These are phyloP conservation scores for Aspergillus sp. DNA, from an alignment of 2,329 filamentous ascomycete genomes.

Conservation along the genomic window DNA sequence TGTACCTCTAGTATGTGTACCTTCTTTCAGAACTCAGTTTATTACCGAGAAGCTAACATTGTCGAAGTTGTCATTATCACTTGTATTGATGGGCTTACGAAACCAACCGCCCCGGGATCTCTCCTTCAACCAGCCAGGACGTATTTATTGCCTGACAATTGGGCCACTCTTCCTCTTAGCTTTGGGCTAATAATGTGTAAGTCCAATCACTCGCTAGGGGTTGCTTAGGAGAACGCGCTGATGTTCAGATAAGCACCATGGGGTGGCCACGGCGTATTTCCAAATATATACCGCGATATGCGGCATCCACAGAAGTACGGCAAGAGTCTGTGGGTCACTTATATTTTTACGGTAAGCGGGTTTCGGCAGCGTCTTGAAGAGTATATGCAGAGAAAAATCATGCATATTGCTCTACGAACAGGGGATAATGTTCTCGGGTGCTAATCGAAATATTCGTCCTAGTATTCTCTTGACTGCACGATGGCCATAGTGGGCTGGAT, in stretches of 20 bases:
- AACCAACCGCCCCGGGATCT: slow-evolving; percentile 76
- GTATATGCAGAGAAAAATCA: too few species aligned
- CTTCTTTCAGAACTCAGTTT: slow-evolving; percentile 5
- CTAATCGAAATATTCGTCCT: slow-evolving; percentile 15
- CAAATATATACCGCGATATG: slow-evolving; percentile 80
- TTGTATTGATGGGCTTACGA: slow-evolving; percentile 82
- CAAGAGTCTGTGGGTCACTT: slow-evolving; percentile 74
- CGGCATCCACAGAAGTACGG: slow-evolving; percentile 79
- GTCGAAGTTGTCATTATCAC: slow-evolving; percentile 76
- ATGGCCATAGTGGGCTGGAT: slow-evolving; percentile 83
- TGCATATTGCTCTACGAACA: background rate
- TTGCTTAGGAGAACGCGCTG: slow-evolving; percentile 2
- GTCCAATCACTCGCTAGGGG: slow-evolving; percentile 16
- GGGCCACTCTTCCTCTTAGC: slow-evolving; percentile 81
- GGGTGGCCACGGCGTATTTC: slow-evolving; percentile 75
- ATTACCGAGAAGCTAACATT: slow-evolving; percentile 29
- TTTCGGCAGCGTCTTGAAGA: background rate
- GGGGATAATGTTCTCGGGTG: background rate
- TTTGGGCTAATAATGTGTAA: slow-evolving; percentile 84
- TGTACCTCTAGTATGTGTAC: slow-evolving; percentile 77
- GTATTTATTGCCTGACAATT: slow-evolving; percentile 80
- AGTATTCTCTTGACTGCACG: slow-evolving; percentile 77
- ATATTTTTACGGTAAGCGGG: slow-evolving; percentile 73
- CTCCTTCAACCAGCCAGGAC: slow-evolving; percentile 77
- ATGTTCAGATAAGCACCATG: slow-evolving; percentile 56